Evolutionary conservation across 768 basidiomycete genomes (phyloP), one percentile per base, ranked within the genome.

Genomic region (Boletus edulis): DNA sequence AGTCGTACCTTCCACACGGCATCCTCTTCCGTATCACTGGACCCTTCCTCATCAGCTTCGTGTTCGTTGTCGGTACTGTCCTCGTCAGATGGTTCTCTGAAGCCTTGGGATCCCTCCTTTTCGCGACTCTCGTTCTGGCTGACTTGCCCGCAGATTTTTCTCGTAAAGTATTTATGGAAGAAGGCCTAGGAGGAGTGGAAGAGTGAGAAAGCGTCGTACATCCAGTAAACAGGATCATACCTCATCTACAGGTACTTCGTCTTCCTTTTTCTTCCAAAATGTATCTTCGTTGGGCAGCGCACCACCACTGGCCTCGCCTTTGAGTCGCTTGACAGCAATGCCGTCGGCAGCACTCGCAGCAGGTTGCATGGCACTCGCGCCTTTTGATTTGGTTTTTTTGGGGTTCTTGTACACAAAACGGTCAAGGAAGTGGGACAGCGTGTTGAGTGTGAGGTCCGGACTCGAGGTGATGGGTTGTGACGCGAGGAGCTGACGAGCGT

Each of bases 331-430:
- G 39, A 92, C 84, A 3, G 89, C 84, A 3, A 74, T 73, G 13
- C 79, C 76, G 54, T 86, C 87, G n/a, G 80, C 61, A 1, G 76
- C 78, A 46, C 79, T 80, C 7, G 89, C 88, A 1, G 86, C 84
- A n/a, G 94, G 94, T 73, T 99, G 96, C 97, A 98, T 98, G 51
- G 91, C 89, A 57, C 88, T 91, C 0, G 83, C 78, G n/a, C 94
- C 95, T 66, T 85, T 87, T 9, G 81, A 74, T 52, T 76, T 78
- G 2, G 73, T 59, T 62, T 87, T 86, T 75, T 98, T 98, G 1
- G 94, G 87, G 68, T 98, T 98, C 72, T 94, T 92, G 77, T 93
- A 98, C 41, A 98, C 91, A 74, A 98, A 98, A 3, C 95, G 84
- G 67, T 98, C 97, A 39, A 98, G 81, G 82, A 99, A 98, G 64